Conservation (phyloP, 805 yeast genomes). For the Candida tibetensis region DNA sequence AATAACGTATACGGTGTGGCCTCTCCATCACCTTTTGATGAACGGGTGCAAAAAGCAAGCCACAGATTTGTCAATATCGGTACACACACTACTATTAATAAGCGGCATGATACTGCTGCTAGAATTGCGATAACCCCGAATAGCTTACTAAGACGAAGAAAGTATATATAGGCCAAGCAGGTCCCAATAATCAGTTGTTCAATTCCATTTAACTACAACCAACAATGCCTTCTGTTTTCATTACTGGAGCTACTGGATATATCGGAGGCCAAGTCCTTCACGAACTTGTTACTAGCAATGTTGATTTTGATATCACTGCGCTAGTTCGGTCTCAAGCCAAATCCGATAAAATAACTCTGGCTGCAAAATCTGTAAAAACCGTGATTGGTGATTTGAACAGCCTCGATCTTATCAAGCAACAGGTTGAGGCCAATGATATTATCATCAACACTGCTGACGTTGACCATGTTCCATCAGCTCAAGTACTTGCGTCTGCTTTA, state of each 20-base stretch:
- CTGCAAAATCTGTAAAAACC: slow-evolving; percentile 15
- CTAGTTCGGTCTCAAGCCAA: slow-evolving; percentile 21
- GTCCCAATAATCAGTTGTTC: no score
- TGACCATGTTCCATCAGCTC: slow-evolving; percentile 23
- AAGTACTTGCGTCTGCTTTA: slow-evolving; percentile 19
- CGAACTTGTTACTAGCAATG: slow-evolving; percentile 16
- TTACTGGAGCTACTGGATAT: slow-evolving; percentile 37
- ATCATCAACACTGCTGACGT: slow-evolving; percentile 32
- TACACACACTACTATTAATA: no score
- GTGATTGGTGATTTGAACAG: slow-evolving; percentile 24
- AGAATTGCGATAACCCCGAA: no score
- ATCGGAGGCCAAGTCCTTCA: slow-evolving; percentile 28
- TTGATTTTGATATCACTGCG: slow-evolving; percentile 18
- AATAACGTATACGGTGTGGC: no score
- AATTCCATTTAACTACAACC: no score
- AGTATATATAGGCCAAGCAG: no score
- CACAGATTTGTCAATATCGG: no score
- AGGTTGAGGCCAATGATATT: slow-evolving; percentile 22
- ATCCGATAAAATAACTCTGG: slow-evolving; percentile 11
- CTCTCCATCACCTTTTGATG: no score
- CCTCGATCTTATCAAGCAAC: slow-evolving; percentile 12
- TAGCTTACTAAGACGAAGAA: no score
- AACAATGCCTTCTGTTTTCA: slow-evolving; percentile 14
- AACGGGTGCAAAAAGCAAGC: no score
- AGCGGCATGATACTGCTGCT: no score